These are phyloP conservation scores for Yamadazyma siamensis DNA, from an alignment of 1,139 yeast species.

Conservation along the genomic window DNA sequence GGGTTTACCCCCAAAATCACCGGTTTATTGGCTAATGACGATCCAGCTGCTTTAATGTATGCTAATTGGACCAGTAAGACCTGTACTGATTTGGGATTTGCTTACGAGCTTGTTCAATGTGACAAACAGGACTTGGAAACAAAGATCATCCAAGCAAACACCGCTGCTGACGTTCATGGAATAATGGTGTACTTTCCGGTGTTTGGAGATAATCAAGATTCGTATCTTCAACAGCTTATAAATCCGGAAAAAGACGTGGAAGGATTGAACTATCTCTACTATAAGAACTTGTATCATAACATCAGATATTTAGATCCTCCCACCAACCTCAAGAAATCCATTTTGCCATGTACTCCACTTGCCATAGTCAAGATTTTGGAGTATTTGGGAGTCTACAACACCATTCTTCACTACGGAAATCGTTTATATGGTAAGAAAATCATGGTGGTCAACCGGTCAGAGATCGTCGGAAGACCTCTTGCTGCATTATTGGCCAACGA, in stretches of 20 bases:
- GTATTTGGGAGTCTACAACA: constrained; percentile 82
- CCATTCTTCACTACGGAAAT: constrained; percentile 80
- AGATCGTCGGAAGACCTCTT: constrained; percentile 94
- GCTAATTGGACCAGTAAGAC: constrained; percentile 97
- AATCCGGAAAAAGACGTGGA: constrained; percentile 89
- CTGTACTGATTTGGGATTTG: constrained; percentile 78
- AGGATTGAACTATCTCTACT: constrained; percentile 86
- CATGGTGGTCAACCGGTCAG: constrained; percentile 87
- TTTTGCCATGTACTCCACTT: constrained; percentile 93
- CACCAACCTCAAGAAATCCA: constrained; percentile 68
- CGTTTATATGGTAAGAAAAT: constrained; percentile 89
- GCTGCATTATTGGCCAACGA: constrained; percentile 96
- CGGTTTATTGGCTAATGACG: constrained; percentile 87
- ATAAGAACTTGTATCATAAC: constrained; percentile 93
- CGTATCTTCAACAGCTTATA: constrained; percentile 88
- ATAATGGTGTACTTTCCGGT: constrained; percentile 99
- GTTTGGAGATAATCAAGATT: constrained; percentile 92
- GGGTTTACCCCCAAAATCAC: constrained; percentile 68
- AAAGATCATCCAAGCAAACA: constrained; percentile 76
- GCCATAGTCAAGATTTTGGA: constrained; percentile 93
- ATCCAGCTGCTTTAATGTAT: constrained; percentile 93
- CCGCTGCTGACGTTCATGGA: constrained; percentile 75
- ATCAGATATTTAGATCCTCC: constrained; percentile 75
- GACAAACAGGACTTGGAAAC: constrained; percentile 84
- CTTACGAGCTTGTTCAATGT: constrained; percentile 70